phyloP scores from a whole-genome alignment of 345 rosid species.

The Trapa incisa region DNA sequence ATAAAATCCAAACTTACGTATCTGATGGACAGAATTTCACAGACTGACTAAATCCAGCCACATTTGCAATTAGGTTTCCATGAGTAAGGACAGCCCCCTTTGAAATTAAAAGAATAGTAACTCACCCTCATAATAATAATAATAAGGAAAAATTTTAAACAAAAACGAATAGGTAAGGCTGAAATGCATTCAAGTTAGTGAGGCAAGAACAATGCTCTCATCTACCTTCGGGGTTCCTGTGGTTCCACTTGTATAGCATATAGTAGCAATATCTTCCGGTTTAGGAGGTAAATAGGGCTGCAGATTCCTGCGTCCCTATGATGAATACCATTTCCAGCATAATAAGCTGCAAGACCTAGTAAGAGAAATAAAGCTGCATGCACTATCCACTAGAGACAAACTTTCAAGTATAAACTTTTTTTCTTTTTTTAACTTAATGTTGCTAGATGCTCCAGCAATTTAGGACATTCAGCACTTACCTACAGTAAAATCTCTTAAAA shows the following conservation, averaged over 20 bases:
- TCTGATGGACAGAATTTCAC: conserved; percentile 43
- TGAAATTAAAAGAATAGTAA: conserved; percentile 7
- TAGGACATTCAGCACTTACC: neutral
- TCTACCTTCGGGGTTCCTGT: conserved; percentile 91
- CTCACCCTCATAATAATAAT: conserved; percentile 2
- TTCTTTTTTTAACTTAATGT: neutral
- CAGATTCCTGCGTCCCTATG: conserved; percentile 61
- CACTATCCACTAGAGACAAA: neutral
- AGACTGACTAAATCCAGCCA: conserved; percentile 40
- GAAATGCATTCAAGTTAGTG: conserved; percentile 11
- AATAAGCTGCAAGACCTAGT: conserved; percentile 1
- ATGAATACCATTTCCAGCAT: conserved; percentile 21
- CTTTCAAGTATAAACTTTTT: neutral
- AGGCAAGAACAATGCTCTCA: conserved; percentile 9
- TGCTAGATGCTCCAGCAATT: neutral
- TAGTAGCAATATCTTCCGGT: conserved; percentile 78
- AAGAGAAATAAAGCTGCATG: neutral
- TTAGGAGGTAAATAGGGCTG: conserved; percentile 62
- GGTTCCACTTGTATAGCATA: conserved; percentile 97
- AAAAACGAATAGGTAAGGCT: conserved; percentile 6
- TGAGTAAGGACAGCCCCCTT: conserved; percentile 82
- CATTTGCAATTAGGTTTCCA: conserved; percentile 73
- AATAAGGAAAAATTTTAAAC: neutral
- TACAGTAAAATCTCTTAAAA: neutral
- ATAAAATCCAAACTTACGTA: conserved; percentile 40